These are phyloP conservation scores for Tephrocybe sp. DNA, from an alignment of 768 basidiomycete species.

Conservation along the genomic window DNA sequence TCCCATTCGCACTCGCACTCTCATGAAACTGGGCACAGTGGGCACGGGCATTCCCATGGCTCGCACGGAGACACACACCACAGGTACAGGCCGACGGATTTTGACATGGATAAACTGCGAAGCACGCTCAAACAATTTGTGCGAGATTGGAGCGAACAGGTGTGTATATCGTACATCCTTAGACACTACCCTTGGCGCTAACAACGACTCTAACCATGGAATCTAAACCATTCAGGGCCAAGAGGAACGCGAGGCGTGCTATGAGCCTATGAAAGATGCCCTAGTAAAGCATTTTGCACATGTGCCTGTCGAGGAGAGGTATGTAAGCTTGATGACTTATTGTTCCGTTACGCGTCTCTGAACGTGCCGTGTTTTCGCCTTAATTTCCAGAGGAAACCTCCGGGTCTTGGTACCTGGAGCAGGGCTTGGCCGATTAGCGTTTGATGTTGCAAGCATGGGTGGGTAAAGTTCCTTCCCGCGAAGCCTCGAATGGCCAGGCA, in stretches of 20 bases:
- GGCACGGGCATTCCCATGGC: constrained; percentile 34
- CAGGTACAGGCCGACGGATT: constrained; percentile 57
- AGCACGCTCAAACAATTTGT: constrained; percentile 93
- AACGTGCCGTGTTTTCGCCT: not conserved
- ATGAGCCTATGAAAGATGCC: constrained; percentile 79
- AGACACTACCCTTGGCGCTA: not conserved
- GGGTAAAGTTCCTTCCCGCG: constrained; percentile 16
- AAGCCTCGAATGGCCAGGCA: not conserved
- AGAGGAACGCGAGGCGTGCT: constrained; percentile 75
- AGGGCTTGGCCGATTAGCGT: constrained; percentile 85
- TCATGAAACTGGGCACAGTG: constrained; percentile 24
- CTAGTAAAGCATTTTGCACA: constrained; percentile 64
- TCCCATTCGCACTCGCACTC: constrained; percentile 14
- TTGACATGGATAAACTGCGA: constrained; percentile 87
- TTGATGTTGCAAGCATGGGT: constrained; percentile 85
- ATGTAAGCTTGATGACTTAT: constrained; percentile 1
- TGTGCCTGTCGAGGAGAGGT: constrained; percentile 58
- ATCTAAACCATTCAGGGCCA: constrained; percentile 51
- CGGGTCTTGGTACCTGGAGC: constrained; percentile 89
- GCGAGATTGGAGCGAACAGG: constrained; percentile 89
- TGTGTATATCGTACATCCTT: too few species aligned
- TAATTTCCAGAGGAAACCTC: constrained; percentile 42
- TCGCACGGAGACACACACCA: constrained; percentile 23
- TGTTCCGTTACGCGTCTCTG: not conserved
- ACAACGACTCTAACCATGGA: not conserved